phyloP scores from a whole-genome alignment of 768 basidiomycete species.

The Phylloporus scabripes region DNA sequence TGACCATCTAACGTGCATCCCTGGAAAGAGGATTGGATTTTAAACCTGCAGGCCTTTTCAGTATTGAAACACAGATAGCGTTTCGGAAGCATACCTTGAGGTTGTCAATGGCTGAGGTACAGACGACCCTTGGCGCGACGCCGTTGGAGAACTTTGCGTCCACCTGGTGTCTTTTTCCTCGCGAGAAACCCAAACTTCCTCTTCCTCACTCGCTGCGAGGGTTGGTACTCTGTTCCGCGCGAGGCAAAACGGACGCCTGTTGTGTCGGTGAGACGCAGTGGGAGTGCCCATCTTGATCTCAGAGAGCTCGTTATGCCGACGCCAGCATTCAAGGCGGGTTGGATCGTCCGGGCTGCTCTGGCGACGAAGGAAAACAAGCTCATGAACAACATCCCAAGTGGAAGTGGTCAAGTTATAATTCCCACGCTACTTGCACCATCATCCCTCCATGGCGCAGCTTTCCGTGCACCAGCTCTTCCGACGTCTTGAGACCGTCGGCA shows the following conservation, averaged over 20 bases:
- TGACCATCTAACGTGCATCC: background rate
- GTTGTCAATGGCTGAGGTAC: constrained; percentile 67
- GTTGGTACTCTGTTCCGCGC: constrained; percentile 90
- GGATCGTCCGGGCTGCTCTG: constrained; percentile 21
- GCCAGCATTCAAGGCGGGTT: constrained; percentile 11
- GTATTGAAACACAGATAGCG: background rate
- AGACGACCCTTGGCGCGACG: constrained; percentile 72
- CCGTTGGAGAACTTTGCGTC: constrained; percentile 66
- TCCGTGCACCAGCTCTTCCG: constrained; percentile 77
- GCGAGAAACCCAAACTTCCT: constrained; percentile 89
- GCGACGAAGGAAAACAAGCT: constrained; percentile 18
- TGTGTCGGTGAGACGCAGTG: constrained; percentile 16
- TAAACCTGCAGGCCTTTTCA: constrained; percentile 1
- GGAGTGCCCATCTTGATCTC: constrained; percentile 22
- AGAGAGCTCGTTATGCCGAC: constrained; percentile 13
- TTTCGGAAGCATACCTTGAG: constrained; percentile 9
- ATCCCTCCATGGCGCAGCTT: constrained; percentile 37
- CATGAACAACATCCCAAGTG: constrained; percentile 9
- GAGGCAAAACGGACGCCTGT: constrained; percentile 48
- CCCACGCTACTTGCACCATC: constrained; percentile 12
- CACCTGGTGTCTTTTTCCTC: constrained; percentile 60
- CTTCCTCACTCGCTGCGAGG: constrained; percentile 91
- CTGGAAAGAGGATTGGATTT: background rate
- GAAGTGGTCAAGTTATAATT: background rate
- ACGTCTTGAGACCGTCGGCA: constrained; percentile 89